Percentiles rank a stretch among this genome's conserved stretches.
Conservation (phyloP, 2,329 filamentous ascomycete genomes). For the Eutypa lata region DNA sequence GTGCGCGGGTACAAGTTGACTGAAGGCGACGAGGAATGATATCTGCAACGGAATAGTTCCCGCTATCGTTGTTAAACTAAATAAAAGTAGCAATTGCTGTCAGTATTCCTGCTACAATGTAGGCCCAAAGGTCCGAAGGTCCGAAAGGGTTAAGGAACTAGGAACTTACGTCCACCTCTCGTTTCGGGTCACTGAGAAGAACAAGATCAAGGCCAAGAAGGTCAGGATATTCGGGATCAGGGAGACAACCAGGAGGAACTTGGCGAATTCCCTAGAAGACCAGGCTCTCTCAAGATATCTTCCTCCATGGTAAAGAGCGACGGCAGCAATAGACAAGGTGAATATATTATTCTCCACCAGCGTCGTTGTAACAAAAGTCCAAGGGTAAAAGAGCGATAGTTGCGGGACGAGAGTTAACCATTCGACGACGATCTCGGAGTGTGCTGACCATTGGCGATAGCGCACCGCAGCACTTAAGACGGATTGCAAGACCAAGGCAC, state of each 20-base stretch:
- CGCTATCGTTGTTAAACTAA: conserved; percentile 75
- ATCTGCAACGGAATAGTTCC: conserved; percentile 89
- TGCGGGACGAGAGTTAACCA: conserved; percentile 87
- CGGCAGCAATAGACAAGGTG: conserved; percentile 71
- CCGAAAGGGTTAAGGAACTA: not conserved
- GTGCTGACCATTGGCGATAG: conserved; percentile 64
- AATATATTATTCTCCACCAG: conserved; percentile 93
- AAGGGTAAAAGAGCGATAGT: conserved; percentile 81
- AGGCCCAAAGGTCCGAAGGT: not conserved
- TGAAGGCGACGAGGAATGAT: conserved; percentile 93
- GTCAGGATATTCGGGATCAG: conserved; percentile 77
- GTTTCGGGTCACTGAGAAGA: conserved; percentile 67
- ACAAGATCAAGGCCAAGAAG: conserved; percentile 70
- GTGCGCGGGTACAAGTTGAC: conserved; percentile 94
- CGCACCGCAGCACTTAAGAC: conserved; percentile 78
- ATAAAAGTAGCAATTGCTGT: conserved; percentile 14
- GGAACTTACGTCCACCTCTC: conserved; percentile 65
- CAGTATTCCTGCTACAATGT: not conserved
- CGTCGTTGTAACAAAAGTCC: conserved; percentile 84
- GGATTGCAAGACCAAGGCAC: conserved; percentile 72
- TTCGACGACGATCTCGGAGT: conserved; percentile 69
- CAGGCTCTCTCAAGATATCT: conserved; percentile 94
- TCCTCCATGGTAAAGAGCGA: conserved; percentile 86
- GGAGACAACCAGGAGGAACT: conserved; percentile 76
- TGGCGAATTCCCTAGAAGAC: conserved; percentile 87